These are phyloP conservation scores for Fragilaria crotonensis DNA, from an alignment of 108 stramenopile species.

Conservation along the genomic window DNA sequence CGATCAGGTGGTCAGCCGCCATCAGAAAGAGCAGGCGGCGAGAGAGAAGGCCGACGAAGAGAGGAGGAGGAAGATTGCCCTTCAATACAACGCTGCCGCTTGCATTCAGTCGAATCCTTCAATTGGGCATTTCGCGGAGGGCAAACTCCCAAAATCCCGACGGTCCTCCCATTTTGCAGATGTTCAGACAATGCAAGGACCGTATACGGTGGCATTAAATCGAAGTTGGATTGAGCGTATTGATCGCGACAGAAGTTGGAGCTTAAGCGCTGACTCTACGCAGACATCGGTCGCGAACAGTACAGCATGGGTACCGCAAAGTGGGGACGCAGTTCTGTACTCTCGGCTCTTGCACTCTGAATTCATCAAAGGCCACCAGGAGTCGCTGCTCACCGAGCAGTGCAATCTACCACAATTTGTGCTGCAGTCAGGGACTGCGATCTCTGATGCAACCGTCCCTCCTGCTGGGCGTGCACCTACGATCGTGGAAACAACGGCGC, in stretches of 20 bases:
- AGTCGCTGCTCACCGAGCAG: conserved; percentile 20
- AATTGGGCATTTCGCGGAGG: neutral
- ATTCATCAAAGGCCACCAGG: conserved; percentile 31
- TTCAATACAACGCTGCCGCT: neutral
- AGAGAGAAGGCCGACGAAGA: conserved; percentile 12
- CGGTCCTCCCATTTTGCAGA: neutral
- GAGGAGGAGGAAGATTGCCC: conserved; percentile 1
- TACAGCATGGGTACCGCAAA: conserved; percentile 39
- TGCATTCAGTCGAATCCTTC: neutral
- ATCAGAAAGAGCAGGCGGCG: conserved; percentile 7
- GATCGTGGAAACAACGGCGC: neutral
- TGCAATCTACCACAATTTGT: conserved; percentile 20
- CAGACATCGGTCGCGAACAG: neutral
- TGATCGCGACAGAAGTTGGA: conserved; percentile 3
- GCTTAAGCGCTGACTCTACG: neutral
- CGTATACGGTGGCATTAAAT: conserved; percentile 17
- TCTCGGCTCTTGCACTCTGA: conserved; percentile 21
- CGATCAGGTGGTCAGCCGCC: conserved; percentile 1
- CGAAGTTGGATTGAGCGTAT: conserved; percentile 18
- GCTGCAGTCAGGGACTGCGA: neutral
- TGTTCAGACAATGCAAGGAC: neutral
- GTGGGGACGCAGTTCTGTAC: conserved; percentile 42
- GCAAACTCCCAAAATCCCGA: neutral
- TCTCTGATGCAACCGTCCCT: neutral
- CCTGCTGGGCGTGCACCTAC: neutral